phyloP scores from a whole-genome alignment of 2,329 filamentous ascomycete species.

The Verticillium klebahnii region DNA sequence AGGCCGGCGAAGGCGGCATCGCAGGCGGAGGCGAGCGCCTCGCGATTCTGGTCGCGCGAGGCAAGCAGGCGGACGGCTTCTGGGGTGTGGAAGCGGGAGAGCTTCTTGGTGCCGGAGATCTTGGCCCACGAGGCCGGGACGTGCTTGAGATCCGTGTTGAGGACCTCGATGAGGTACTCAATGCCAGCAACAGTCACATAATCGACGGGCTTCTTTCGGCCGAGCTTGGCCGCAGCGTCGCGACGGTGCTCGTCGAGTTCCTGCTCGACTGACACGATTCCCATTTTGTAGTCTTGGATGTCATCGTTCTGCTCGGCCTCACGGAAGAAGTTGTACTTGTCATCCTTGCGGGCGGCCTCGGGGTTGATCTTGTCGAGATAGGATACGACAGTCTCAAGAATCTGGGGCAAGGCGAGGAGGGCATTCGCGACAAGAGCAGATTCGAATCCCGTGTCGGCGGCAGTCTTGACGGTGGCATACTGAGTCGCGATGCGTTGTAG shows the following conservation, averaged over 20 bases:
- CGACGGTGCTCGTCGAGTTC: slow-evolving; percentile 75
- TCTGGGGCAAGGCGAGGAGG: slow-evolving; percentile 70
- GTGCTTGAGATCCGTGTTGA: slow-evolving; percentile 74
- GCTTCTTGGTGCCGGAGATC: slow-evolving; percentile 88
- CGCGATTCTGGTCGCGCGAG: slow-evolving; percentile 91
- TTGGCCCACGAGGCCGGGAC: slow-evolving; percentile 95
- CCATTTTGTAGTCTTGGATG: slow-evolving; percentile 83
- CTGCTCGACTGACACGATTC: slow-evolving; percentile 87
- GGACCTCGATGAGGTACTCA: slow-evolving; percentile 90
- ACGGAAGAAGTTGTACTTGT: slow-evolving; percentile 92
- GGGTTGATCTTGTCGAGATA: slow-evolving; percentile 84
- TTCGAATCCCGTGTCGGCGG: slow-evolving; percentile 66
- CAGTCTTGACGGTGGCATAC: slow-evolving; percentile 62
- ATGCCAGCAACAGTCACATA: slow-evolving; percentile 87
- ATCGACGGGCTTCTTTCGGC: slow-evolving; percentile 62
- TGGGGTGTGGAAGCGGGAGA: slow-evolving; percentile 91
- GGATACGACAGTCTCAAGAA: slow-evolving; percentile 65
- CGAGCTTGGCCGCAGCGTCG: slow-evolving; percentile 66
- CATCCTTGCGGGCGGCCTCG: slow-evolving; percentile 75
- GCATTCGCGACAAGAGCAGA: slow-evolving; percentile 67
- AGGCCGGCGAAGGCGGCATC: slow-evolving; percentile 74
- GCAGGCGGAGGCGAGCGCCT: slow-evolving; percentile 86
- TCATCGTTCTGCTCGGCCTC: slow-evolving; percentile 80
- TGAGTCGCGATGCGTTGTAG: slow-evolving; percentile 77
- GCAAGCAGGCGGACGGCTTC: slow-evolving; percentile 78